These are phyloP conservation scores for Phytophthora tubulina DNA, from an alignment of 352 stramenopile species.

Conservation along the genomic window DNA sequence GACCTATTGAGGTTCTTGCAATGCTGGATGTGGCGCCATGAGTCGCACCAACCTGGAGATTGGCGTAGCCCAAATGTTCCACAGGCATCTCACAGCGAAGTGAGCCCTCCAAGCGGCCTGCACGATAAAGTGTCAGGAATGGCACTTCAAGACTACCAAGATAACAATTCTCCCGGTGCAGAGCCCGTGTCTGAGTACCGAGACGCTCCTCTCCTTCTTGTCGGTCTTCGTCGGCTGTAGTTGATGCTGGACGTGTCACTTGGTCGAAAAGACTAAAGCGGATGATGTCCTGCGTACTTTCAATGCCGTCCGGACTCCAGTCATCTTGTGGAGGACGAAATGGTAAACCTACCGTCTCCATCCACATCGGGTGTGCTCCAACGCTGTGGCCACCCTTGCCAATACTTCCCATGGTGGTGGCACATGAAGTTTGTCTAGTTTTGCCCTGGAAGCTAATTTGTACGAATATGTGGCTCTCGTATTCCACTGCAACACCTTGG, in stretches of 20 bases:
- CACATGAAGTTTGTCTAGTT: constrained; percentile 70
- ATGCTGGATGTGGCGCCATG: constrained; percentile 12
- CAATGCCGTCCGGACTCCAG: constrained; percentile 79
- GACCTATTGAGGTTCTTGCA: constrained; percentile 10
- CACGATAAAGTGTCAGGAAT: constrained; percentile 89
- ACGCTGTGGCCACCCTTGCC: constrained; percentile 4
- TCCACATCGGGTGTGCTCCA: constrained; percentile 85
- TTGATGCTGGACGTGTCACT: constrained; percentile 52
- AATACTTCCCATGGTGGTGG: constrained; percentile 27
- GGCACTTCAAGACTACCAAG: constrained; percentile 87
- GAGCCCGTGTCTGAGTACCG: constrained; percentile 42
- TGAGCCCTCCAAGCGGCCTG: constrained; percentile 79
- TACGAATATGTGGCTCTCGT: constrained; percentile 77
- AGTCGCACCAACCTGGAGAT: constrained; percentile 37
- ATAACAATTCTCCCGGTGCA: constrained; percentile 85
- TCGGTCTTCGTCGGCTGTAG: constrained; percentile 42
- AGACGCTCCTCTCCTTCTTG: constrained; percentile 34
- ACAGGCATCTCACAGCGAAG: constrained; percentile 85
- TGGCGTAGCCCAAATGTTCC: constrained; percentile 89
- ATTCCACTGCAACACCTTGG: constrained; percentile 17
- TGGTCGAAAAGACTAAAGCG: constrained; percentile 92
- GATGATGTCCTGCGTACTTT: constrained; percentile 80
- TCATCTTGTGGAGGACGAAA: constrained; percentile 88
- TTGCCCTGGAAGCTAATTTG: constrained; percentile 88
- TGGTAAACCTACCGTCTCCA: constrained; percentile 91